phyloP scores from a whole-genome alignment of 164 flowering plant species.

The Chimonanthus salicifolius region DNA sequence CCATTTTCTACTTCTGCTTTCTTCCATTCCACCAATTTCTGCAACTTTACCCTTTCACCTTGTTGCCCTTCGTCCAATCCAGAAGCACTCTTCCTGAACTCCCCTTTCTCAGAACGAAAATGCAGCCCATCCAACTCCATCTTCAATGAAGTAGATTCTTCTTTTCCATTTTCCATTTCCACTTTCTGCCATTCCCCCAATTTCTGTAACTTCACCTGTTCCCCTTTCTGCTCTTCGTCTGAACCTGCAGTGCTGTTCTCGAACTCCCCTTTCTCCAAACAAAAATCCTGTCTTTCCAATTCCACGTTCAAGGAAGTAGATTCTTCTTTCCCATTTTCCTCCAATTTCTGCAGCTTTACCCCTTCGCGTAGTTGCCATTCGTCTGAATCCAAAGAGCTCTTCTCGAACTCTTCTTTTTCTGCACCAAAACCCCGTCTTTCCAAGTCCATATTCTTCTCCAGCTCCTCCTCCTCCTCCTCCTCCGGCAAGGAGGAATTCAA shows the following conservation, averaged over 20 bases:
- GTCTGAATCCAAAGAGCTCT: neutral
- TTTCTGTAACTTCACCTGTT: conserved; percentile 18
- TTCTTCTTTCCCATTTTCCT: conserved; percentile 20
- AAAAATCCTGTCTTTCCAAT: conserved; percentile 20
- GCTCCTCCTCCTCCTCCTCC: conserved; percentile 13
- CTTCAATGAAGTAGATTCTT: too few relatives aligned
- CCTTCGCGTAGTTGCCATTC: neutral
- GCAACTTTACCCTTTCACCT: conserved; percentile 1
- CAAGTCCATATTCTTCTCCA: conserved; percentile 42
- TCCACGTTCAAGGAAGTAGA: neutral
- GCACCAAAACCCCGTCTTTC: conserved; percentile 23
- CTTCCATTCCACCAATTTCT: conserved; percentile 21
- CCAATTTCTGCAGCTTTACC: conserved; percentile 14
- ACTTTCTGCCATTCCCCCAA: conserved; percentile 14
- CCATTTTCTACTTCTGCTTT: conserved; percentile 27
- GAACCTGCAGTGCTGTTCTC: conserved; percentile 19
- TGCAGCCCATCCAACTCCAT: conserved; percentile 15
- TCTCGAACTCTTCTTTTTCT: neutral
- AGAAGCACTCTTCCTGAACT: conserved; percentile 25
- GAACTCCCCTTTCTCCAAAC: conserved; percentile 24
- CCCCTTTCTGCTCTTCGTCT: conserved; percentile 5
- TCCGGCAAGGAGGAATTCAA: neutral
- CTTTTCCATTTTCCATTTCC: conserved; percentile 22
- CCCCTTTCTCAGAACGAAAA: conserved; percentile 22
- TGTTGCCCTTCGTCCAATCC: conserved; percentile 5